phyloP scores from a whole-genome alignment of 78 protist genomes.

The Dictyostelium intermedium region DNA sequence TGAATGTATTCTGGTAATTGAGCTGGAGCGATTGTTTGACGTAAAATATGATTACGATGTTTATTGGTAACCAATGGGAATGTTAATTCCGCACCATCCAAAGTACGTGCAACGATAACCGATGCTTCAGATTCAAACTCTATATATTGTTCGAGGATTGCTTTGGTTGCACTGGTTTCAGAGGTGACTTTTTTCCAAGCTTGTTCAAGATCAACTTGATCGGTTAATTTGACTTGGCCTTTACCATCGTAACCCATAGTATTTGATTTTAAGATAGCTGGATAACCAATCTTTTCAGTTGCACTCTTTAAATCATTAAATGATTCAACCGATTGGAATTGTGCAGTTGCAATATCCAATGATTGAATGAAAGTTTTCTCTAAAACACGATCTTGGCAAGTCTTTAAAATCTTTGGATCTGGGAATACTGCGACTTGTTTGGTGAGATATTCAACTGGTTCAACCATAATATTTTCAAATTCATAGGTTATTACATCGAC shows the following conservation, averaged over 20 bases:
- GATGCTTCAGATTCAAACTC: constrained; percentile 82
- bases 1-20: constrained; percentile 40
- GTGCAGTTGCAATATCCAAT: constrained; percentile 59
- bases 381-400: constrained; percentile 73
- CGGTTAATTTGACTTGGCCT: constrained; percentile 70
- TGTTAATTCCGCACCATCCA: constrained; percentile 31
- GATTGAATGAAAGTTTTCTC: constrained; percentile 76
- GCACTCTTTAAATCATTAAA: constrained; percentile 17
- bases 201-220: constrained; percentile 28
- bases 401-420: constrained; percentile 74
- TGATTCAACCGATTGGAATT: constrained; percentile 59
- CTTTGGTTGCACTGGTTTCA: constrained; percentile 12
- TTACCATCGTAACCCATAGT: constrained; percentile 87
- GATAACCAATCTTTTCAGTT: constrained; percentile 65
- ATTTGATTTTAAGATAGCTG: constrained; percentile 69
- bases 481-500: constrained; percentile 84
- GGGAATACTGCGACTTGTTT: constrained; percentile 76
- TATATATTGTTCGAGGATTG: constrained; percentile 63
- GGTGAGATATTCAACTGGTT: constrained; percentile 69
- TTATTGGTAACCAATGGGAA: constrained; percentile 87
- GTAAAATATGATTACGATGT: constrained; percentile 81
- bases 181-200: constrained; percentile 76
- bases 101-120: constrained; percentile 89
- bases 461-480: constrained; percentile 80
- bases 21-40: constrained; percentile 82